Conservation (phyloP, 495 filamentous ascomycete genomes). For the Barbatosphaeria neglecta region DNA sequence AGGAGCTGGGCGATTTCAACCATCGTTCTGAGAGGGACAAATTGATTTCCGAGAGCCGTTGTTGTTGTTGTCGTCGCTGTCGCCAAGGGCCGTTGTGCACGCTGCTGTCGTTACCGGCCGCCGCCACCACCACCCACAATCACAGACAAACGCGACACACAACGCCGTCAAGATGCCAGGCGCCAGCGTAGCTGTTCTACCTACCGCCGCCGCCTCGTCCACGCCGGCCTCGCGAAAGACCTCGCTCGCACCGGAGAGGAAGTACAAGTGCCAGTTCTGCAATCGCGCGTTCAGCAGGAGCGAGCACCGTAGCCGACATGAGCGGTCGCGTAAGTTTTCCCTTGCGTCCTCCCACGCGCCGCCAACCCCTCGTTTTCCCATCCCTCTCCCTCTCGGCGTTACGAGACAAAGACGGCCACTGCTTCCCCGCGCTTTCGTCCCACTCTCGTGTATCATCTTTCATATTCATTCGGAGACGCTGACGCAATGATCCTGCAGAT, state of each 20-base stretch:
- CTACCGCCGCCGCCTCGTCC: slow-evolving; percentile 35
- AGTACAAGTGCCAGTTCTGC: slow-evolving; percentile 99
- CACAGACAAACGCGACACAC: slow-evolving; percentile 32
- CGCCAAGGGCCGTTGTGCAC: slow-evolving; percentile 9
- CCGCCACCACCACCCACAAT: slow-evolving; percentile 5
- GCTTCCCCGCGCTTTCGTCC: neutral
- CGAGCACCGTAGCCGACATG: slow-evolving; percentile 93
- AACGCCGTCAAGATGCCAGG: slow-evolving; percentile 46
- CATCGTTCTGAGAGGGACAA: slow-evolving; percentile 36
- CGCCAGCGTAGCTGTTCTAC: slow-evolving; percentile 51
- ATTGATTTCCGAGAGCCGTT: slow-evolving; percentile 15
- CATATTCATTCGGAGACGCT: too few species aligned
- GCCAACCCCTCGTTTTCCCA: slow-evolving; percentile 3
- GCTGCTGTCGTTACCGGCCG: neutral
- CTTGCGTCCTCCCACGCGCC: too few species aligned
- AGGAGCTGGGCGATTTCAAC: slow-evolving; percentile 40
- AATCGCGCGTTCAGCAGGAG: slow-evolving; percentile 92
- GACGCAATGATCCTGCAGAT: slow-evolving; percentile 40
- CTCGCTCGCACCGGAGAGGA: slow-evolving; percentile 70
- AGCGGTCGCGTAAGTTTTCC: slow-evolving; percentile 83
- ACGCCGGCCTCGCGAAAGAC: slow-evolving; percentile 50
- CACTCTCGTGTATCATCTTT: too few species aligned
- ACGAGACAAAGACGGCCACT: slow-evolving; percentile 3
- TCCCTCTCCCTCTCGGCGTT: slow-evolving; percentile 4
- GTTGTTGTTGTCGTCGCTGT: too few species aligned